Percentiles rank a stretch among this genome's conserved stretches.
phyloP scores from a whole-genome alignment of 768 basidiomycete genomes.

The Tylopilus balloui region DNA sequence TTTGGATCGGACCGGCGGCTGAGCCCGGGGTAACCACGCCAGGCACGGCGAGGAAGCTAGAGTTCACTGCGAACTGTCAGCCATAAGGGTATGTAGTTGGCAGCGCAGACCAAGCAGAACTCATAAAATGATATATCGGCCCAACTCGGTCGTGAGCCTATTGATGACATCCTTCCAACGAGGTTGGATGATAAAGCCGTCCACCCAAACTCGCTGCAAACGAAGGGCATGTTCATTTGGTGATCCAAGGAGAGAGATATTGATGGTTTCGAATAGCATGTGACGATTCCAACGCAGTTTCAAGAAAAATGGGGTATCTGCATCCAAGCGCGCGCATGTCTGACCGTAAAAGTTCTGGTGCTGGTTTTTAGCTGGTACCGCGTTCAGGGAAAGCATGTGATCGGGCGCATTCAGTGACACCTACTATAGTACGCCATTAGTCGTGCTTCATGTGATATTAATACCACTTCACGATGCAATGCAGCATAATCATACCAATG shows the following conservation, averaged over 20 bases:
- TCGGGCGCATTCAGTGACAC: not conserved
- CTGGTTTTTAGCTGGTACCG: constrained; percentile 8
- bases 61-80: constrained; percentile 17
- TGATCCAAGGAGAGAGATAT: not conserved
- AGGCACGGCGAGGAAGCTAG: constrained; percentile 16
- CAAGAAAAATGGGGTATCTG: constrained; percentile 6
- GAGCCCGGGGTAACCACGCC: not conserved
- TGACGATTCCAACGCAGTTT: constrained; percentile 7
- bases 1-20: not conserved
- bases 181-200: constrained; percentile 6
- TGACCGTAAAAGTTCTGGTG: constrained; percentile 14
- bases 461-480: not conserved
- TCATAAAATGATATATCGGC: constrained; percentile 10
- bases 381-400: not conserved
- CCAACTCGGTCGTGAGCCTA: constrained; percentile 6
- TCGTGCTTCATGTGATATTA: constrained; percentile 6
- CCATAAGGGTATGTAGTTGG: not conserved
- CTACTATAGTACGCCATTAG: constrained; percentile 11
- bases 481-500: constrained; percentile 3
- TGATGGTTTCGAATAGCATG: not conserved
- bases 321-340: constrained; percentile 9
- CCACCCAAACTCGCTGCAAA: constrained; percentile 11
- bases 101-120: not conserved
- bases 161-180: constrained; percentile 11
- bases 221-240: constrained; percentile 10